Evolutionary conservation across 2,329 filamentous ascomycete species (phyloP).

Genomic region (Alternaria tenuissima): DNA sequence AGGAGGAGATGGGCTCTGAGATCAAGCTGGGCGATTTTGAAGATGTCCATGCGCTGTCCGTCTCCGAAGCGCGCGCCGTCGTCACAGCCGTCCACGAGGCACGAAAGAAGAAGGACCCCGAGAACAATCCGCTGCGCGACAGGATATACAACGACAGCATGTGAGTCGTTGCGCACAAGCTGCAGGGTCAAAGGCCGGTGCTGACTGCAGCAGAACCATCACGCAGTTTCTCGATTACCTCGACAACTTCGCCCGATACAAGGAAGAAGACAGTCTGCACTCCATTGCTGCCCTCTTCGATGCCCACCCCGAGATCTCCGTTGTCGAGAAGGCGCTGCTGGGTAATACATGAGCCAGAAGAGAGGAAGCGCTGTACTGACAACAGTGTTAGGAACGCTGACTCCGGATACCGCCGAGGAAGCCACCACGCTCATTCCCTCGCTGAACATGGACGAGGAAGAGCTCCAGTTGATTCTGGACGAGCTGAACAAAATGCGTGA

Average conservation of each 20-base stretch:
- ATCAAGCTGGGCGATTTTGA: constrained; percentile 94
- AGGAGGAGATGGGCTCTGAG: constrained; percentile 84
- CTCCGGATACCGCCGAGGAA: constrained; percentile 92
- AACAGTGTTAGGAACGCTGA: constrained; percentile 74
- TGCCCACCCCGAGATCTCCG: constrained; percentile 79
- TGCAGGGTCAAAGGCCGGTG: constrained; percentile 7
- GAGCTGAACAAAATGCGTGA: constrained; percentile 83
- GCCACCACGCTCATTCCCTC: constrained; percentile 95
- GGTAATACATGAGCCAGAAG: constrained; percentile 58
- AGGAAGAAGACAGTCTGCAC: constrained; percentile 92
- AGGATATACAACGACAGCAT: constrained; percentile 68
- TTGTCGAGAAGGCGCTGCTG: constrained; percentile 92
- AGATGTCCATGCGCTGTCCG: constrained; percentile 86
- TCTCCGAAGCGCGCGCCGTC: constrained; percentile 90
- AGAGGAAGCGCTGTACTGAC: constrained; percentile 17
- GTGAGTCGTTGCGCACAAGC: constrained; percentile 28
- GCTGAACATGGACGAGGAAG: constrained; percentile 89
- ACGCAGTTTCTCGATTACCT: constrained; percentile 91
- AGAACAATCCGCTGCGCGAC: constrained; percentile 77
- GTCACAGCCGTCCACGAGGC: constrained; percentile 88
- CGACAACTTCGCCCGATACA: constrained; percentile 94
- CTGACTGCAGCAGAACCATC: constrained; percentile 67
- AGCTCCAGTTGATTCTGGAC: constrained; percentile 85
- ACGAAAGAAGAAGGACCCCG: constrained; percentile 72
- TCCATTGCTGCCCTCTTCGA: constrained; percentile 89